Conservation (phyloP, 2,329 filamentous ascomycete genomes). For the Chalaropsis ovoidea region DNA sequence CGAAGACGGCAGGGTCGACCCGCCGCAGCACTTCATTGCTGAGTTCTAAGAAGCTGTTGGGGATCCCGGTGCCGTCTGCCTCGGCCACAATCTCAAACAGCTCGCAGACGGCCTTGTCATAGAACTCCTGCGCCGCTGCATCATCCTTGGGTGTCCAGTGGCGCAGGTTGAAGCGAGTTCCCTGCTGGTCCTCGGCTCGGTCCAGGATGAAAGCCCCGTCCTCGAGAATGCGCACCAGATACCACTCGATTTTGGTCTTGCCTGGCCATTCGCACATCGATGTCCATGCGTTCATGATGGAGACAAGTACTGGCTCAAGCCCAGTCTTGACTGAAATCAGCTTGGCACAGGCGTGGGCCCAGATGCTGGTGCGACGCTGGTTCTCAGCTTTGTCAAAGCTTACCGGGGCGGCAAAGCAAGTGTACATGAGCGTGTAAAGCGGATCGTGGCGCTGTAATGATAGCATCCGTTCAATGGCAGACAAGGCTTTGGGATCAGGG, state of each 20-base stretch:
- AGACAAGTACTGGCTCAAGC: slow-evolving; percentile 69
- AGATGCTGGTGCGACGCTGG: slow-evolving; percentile 66
- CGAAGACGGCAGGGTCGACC: slow-evolving; percentile 59
- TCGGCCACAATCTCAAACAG: slow-evolving; percentile 82
- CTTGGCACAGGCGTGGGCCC: slow-evolving; percentile 78
- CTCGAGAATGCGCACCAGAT: slow-evolving; percentile 87
- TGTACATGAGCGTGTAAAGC: slow-evolving; percentile 73
- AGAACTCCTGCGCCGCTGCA: slow-evolving; percentile 77
- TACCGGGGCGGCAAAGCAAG: slow-evolving; percentile 77
- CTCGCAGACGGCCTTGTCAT: slow-evolving; percentile 66
- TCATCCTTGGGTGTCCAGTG: slow-evolving; percentile 69
- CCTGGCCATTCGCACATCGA: slow-evolving; percentile 82
- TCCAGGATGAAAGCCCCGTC: slow-evolving; percentile 86
- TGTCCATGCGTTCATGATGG: slow-evolving; percentile 79
- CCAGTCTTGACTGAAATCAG: slow-evolving; percentile 68
- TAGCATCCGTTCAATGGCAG: slow-evolving; percentile 64
- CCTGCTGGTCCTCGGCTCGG: slow-evolving; percentile 67
- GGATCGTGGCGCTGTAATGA: slow-evolving; percentile 85
- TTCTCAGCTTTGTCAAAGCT: slow-evolving; percentile 75
- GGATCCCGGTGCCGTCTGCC: slow-evolving; percentile 72
- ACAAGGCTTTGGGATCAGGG: slow-evolving; percentile 34
- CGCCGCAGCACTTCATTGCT: slow-evolving; percentile 74
- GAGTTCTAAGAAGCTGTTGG: slow-evolving; percentile 72
- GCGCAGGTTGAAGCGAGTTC: slow-evolving; percentile 59
- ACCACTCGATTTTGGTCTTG: slow-evolving; percentile 81